Percentiles rank a stretch among this genome's conserved stretches.
Evolutionary conservation across 2,329 filamentous ascomycete species (phyloP).

Genomic region (Apiospora phragmitis): DNA sequence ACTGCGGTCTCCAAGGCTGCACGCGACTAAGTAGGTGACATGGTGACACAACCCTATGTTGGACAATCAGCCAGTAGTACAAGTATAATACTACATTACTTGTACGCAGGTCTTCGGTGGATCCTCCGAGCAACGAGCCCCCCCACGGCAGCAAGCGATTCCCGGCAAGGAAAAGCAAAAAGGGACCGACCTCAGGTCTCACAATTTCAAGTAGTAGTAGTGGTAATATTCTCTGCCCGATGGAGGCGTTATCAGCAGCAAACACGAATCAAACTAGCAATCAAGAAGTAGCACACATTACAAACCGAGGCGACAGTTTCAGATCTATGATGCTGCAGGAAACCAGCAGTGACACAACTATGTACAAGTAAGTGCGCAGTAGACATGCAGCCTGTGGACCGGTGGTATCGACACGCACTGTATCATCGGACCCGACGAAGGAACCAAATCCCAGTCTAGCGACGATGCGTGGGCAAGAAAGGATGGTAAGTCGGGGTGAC

Average conservation of each 20-base stretch:
- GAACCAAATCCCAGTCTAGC: constrained; percentile 6
- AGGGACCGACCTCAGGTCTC: background rate
- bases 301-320: background rate
- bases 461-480: background rate
- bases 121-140: background rate
- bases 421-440: constrained; percentile 2
- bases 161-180: background rate
- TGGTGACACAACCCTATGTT: background rate
- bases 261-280: background rate
- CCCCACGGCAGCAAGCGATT: background rate
- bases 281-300: background rate
- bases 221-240: background rate
- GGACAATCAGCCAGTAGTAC: background rate
- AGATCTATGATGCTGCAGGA: background rate
- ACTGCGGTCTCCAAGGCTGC: background rate
- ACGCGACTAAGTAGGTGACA: background rate
- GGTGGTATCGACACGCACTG: background rate
- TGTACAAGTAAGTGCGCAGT: background rate
- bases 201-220: background rate
- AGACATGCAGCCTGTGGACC: background rate
- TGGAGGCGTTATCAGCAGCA: background rate
- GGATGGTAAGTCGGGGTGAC: background rate
- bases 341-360: background rate
- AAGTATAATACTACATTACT: background rate
- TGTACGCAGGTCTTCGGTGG: background rate